Conservation (phyloP, 495 filamentous ascomycete genomes). For the Hapsidospora chrysogenum region DNA sequence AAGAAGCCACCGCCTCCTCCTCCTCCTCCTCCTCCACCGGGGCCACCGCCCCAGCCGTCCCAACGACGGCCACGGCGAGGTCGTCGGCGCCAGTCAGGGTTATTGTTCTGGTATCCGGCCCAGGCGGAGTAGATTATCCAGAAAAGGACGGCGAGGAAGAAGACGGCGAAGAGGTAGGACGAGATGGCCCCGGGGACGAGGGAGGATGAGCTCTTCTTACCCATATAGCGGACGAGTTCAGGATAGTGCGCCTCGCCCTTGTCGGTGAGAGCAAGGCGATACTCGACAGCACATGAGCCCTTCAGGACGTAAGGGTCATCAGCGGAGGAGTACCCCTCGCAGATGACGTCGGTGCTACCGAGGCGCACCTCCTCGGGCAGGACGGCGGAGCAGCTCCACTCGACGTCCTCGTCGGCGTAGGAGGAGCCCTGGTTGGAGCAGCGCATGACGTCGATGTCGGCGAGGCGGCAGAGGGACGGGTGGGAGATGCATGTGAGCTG, state of each 20-base stretch:
- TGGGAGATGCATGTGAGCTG: constrained; percentile 72
- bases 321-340: constrained; percentile 66
- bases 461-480: constrained; percentile 38
- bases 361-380: constrained; percentile 77
- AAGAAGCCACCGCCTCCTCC: constrained; percentile 12
- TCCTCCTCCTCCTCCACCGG: constrained; percentile 3
- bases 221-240: constrained; percentile 12
- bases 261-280: constrained; percentile 66
- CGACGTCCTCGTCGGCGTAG: constrained; percentile 53
- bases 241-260: constrained; percentile 60
- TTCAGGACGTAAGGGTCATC: constrained; percentile 74
- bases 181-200: no score
- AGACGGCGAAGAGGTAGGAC: constrained; percentile 9
- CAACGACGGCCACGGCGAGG: neutral
- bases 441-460: constrained; percentile 65
- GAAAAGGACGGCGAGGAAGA: constrained; percentile 25
- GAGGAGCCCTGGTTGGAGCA: constrained; percentile 68
- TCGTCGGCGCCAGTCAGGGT: neutral
- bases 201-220: no score
- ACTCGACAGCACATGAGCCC: constrained; percentile 88
- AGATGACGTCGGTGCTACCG: constrained; percentile 77
- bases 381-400: constrained; percentile 76
- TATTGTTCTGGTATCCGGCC: constrained; percentile 1
- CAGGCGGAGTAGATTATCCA: constrained; percentile 37
- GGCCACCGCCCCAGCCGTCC: neutral